Evolutionary conservation across 1,139 yeast genomes (phyloP), one percentile per base, ranked within the genome.

Genomic region (Blastobotrys indianensis): DNA sequence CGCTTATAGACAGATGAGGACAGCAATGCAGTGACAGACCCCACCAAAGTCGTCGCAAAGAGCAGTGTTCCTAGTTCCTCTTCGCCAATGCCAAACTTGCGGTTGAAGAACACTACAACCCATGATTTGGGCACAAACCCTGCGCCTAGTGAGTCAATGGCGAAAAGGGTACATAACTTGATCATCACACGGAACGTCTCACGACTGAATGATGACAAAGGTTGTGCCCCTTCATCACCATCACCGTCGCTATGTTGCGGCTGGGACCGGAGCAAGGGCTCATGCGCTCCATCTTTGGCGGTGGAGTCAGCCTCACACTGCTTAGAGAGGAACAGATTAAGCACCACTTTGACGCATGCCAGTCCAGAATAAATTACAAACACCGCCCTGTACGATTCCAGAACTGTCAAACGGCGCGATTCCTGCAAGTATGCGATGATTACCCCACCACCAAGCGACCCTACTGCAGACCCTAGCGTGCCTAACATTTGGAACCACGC

Each of bases 91-190:
- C 52, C 51, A 50, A 67, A 67, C 16, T 59, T 54, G 28, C 61
- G 59, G 12, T 60, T 51, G 66, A 86, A 80, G 64, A 85, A 88
- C 60, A 82, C 87, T 30, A 87, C 86, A 42, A 84, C 75, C 96
- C 96, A 88, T 1, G 95, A 84, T 41, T 81, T 72, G 1, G 95
- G 82, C 86, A 86, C 83, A 62, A 87, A 82, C 0, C 96, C 95
- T 51, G 81, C 80, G 0, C 95, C 96, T 45, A 88, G 73, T 0
- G 96, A 85, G 63, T 88, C 96, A 20, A 78, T 53, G 63, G 75
- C 75, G 51, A 84, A 76, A 69, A 86, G 76, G 52, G 82, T 73
- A 8, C 84, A 54, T 25, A 63, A 54, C 37, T 56, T 72, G 35
- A 72, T 38, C 8, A 63, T 52, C 8, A 55, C 42, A 6, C 47